These are phyloP conservation scores for Syzygium oleosum DNA, from an alignment of 345 rosid species.

Conservation along the genomic window DNA sequence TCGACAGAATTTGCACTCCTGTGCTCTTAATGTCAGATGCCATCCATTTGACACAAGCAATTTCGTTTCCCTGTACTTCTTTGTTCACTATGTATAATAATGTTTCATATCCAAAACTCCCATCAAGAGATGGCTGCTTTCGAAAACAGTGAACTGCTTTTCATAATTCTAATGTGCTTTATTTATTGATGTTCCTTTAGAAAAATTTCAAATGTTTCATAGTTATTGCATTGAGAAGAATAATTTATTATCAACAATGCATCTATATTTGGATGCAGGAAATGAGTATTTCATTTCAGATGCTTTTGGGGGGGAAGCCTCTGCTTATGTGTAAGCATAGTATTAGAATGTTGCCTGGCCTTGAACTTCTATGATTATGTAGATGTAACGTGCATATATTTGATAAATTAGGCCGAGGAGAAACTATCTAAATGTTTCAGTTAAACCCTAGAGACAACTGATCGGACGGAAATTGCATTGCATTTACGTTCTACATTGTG, in stretches of 20 bases:
- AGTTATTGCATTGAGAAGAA: background rate
- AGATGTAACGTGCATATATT: background rate
- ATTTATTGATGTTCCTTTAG: constrained; percentile 19
- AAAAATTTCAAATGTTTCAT: constrained; percentile 28
- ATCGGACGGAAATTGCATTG: background rate
- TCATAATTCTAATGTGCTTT: background rate
- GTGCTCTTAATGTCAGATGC: background rate
- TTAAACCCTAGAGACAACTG: background rate
- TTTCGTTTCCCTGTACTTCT: background rate
- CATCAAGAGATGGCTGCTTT: background rate
- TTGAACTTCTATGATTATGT: background rate
- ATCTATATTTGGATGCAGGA: constrained; percentile 69
- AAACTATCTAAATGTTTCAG: background rate
- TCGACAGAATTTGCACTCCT: background rate
- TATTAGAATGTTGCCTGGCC: constrained; percentile 15
- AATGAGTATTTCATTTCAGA: constrained; percentile 32
- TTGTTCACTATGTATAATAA: background rate
- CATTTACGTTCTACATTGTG: background rate
- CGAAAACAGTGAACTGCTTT: background rate
- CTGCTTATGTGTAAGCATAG: constrained; percentile 40
- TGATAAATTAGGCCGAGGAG: background rate
- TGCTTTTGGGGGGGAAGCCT: constrained; percentile 50
- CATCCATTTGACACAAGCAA: background rate
- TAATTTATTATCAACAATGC: constrained; percentile 12
- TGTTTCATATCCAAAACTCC: background rate